Conservation (phyloP, 345 rosid species). For the Salix exigua region DNA sequence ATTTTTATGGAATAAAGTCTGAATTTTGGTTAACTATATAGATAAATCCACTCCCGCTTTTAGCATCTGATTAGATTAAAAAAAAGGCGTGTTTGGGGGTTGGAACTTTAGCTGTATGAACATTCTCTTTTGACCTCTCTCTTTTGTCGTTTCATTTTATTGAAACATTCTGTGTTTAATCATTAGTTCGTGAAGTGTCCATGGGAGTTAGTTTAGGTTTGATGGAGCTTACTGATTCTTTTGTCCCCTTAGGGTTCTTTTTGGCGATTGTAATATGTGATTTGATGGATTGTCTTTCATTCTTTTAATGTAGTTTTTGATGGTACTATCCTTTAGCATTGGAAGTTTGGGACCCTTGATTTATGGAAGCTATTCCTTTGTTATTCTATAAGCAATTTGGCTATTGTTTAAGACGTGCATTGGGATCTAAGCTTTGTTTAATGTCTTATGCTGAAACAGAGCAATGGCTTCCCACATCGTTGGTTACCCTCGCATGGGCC, state of each 20-base stretch:
- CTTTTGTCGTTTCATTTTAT: not conserved
- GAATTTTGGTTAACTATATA: not conserved
- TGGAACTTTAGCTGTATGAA: not conserved
- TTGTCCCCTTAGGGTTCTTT: not conserved
- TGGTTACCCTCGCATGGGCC: slow-evolving; percentile 99
- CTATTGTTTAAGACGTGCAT: not conserved
- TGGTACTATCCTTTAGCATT: not conserved
- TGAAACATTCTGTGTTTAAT: not conserved
- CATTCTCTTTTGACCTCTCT: not conserved
- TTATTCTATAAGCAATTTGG: not conserved
- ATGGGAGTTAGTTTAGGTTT: not conserved
- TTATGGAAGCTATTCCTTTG: not conserved
- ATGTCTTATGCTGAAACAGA: slow-evolving; percentile 22
- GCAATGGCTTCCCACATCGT: slow-evolving; percentile 95
- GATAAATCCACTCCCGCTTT: not conserved
- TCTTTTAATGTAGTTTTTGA: not conserved
- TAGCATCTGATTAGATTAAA: not conserved
- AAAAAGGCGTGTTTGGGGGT: too few relatives aligned
- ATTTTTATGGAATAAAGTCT: not conserved
- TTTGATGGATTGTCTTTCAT: not conserved
- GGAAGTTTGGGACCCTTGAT: not conserved
- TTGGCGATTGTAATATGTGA: not conserved
- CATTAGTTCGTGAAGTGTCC: not conserved
- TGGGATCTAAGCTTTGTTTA: slow-evolving; percentile 7
- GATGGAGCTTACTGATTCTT: not conserved